These are phyloP conservation scores for Xylaria intraflava DNA, from an alignment of 495 filamentous ascomycete species.

Conservation along the genomic window DNA sequence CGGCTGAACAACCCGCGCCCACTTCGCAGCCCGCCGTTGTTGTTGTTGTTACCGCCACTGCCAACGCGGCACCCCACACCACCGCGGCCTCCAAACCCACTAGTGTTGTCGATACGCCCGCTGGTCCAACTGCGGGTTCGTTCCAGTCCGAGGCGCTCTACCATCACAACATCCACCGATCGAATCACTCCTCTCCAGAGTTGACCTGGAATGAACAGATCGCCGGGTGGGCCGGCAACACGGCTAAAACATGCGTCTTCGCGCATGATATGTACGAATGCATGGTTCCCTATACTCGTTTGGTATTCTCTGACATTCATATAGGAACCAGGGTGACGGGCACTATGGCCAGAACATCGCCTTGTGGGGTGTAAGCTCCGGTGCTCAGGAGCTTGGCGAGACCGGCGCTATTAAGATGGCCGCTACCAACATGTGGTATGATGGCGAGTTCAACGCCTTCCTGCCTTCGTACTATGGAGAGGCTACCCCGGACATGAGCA, in stretches of 20 bases:
- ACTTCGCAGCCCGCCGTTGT: not conserved
- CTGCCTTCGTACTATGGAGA: conserved; percentile 33
- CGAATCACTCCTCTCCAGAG: conserved; percentile 65
- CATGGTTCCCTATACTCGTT: not conserved
- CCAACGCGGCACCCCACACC: conserved; percentile 12
- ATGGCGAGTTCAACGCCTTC: conserved; percentile 56
- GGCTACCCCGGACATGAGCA: conserved; percentile 45
- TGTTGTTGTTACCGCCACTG: conserved; percentile 20
- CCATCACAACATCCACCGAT: conserved; percentile 82
- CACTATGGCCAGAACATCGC: conserved; percentile 85
- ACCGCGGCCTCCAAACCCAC: not conserved
- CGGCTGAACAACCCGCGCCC: not conserved
- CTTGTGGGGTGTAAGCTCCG: conserved; percentile 30
- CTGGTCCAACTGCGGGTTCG: conserved; percentile 16
- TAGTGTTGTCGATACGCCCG: conserved; percentile 5
- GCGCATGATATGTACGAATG: conserved; percentile 66
- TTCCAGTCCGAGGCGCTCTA: conserved; percentile 50
- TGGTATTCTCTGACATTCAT: conserved; percentile 17
- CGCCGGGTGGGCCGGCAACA: conserved; percentile 50
- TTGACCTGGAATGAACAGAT: conserved; percentile 58
- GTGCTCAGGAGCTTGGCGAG: conserved; percentile 23
- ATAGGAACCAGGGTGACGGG: conserved; percentile 47
- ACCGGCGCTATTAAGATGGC: conserved; percentile 50
- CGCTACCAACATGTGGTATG: conserved; percentile 78
- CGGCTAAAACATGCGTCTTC: conserved; percentile 57